These are phyloP conservation scores for Mucor velutinosus DNA, from an alignment of 371 early-diverging fungal genomes.

Conservation along the genomic window DNA sequence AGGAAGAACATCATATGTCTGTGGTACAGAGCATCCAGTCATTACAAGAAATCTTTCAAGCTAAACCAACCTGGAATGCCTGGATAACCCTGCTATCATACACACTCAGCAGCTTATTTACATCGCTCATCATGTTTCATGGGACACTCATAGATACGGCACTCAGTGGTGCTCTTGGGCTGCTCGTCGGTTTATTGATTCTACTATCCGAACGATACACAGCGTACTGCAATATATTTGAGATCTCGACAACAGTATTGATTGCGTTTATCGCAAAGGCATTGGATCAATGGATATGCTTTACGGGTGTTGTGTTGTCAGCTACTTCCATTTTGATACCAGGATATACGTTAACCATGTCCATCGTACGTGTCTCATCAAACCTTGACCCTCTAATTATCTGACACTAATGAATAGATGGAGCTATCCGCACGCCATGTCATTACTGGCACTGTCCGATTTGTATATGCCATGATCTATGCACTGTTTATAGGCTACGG, in stretches of 20 bases:
- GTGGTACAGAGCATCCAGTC: not conserved
- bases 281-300: constrained; percentile 30
- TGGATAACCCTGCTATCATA: constrained; percentile 56
- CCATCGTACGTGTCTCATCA: constrained; percentile 53
- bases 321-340: constrained; percentile 64
- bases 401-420: constrained; percentile 35
- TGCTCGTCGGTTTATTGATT: constrained; percentile 55
- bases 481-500: constrained; percentile 78
- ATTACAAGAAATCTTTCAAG: constrained; percentile 45
- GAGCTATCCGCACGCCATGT: constrained; percentile 80
- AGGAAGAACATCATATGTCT: not conserved
- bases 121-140: constrained; percentile 62
- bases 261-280: constrained; percentile 30
- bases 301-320: constrained; percentile 29
- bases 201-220: constrained; percentile 59
- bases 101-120: constrained; percentile 53
- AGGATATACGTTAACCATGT: constrained; percentile 67
- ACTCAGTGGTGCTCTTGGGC: constrained; percentile 53
- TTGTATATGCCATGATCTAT: constrained; percentile 73
- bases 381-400: not conserved
- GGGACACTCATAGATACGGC: constrained; percentile 60
- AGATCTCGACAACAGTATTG: constrained; percentile 31
- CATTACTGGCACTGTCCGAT: constrained; percentile 77
- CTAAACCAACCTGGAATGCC: constrained; percentile 48
- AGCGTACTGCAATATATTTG: constrained; percentile 62